Percentiles rank a stretch among this genome's conserved stretches.
Conservation (phyloP, 2,329 filamentous ascomycete species). For the Gnomoniopsis smithogilvyi region DNA sequence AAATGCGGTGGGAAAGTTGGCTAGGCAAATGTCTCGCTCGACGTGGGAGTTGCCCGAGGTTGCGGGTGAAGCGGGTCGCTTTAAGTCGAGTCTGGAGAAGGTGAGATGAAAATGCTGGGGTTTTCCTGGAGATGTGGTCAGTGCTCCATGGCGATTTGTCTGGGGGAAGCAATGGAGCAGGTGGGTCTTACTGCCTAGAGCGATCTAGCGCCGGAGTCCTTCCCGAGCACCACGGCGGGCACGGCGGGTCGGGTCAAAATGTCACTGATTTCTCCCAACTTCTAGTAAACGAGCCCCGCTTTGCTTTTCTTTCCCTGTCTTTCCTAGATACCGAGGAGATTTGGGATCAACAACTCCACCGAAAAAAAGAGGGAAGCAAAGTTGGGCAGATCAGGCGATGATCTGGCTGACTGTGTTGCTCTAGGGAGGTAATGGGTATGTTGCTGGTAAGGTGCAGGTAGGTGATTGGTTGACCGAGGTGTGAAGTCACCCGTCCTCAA, state of each 20-base stretch:
- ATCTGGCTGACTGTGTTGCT: not conserved
- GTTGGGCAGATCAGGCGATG: not conserved
- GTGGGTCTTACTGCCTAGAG: not conserved
- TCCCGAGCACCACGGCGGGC: conserved; percentile 9
- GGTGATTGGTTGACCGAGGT: not conserved
- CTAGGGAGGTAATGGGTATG: not conserved
- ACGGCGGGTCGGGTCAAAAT: too few relatives aligned
- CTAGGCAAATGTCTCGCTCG: not conserved
- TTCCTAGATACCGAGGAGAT: not conserved
- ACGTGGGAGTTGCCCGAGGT: not conserved
- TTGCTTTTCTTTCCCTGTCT: not conserved
- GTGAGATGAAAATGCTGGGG: conserved; percentile 18
- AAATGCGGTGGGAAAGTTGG: not conserved
- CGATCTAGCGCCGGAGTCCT: conserved; percentile 12
- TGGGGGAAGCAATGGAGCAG: not conserved
- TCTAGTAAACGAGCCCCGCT: not conserved
- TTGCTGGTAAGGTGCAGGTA: not conserved
- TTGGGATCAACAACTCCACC: not conserved
- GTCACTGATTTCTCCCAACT: not conserved
- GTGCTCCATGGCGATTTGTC: conserved; percentile 1
- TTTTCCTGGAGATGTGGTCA: conserved; percentile 12
- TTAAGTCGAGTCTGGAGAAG: conserved; percentile 15
- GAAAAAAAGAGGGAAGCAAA: not conserved
- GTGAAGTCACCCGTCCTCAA: not conserved
- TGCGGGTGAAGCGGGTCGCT: not conserved